phyloP scores from a whole-genome alignment of 1,284 basidiomycete genomes.

The Cutaneotrichosporon sp. region DNA sequence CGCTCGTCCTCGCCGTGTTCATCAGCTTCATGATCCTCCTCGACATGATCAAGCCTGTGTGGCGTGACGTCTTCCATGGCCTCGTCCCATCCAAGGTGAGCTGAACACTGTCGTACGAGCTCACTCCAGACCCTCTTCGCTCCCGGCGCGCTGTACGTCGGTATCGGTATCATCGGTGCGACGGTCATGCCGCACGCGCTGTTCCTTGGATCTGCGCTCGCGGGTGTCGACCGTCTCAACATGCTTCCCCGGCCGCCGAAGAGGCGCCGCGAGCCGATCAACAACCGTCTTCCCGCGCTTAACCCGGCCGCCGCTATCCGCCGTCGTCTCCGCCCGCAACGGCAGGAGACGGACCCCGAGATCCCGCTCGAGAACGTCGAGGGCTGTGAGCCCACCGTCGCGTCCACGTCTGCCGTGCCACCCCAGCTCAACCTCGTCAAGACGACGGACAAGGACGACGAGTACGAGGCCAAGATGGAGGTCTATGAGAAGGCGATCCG shows the following conservation, averaged over 20 bases:
- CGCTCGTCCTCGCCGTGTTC: slow-evolving; percentile 71
- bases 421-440: slow-evolving; percentile 19
- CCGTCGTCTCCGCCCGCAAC: background rate
- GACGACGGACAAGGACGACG: slow-evolving; percentile 33
- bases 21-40: slow-evolving; percentile 81
- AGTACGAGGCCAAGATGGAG: slow-evolving; percentile 32
- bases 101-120: slow-evolving; percentile 25
- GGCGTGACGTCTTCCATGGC: slow-evolving; percentile 80
- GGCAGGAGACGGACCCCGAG: background rate
- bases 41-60: slow-evolving; percentile 69
- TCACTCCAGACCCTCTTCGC: slow-evolving; percentile 42
- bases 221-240: slow-evolving; percentile 69
- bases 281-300: slow-evolving; percentile 27
- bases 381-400: background rate
- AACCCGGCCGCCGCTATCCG: slow-evolving; percentile 20
- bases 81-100: slow-evolving; percentile 68
- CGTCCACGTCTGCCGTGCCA: background rate
- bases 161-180: slow-evolving; percentile 64
- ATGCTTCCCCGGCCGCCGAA: slow-evolving; percentile 42
- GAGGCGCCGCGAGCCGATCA: slow-evolving; percentile 6
- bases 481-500: slow-evolving; percentile 64
- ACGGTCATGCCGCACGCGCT: slow-evolving; percentile 88
- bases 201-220: slow-evolving; percentile 82
- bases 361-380: slow-evolving; percentile 2
- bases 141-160: slow-evolving; percentile 69